A percentile compares a stretch with the other conserved stretches of the same genome.
Conservation (phyloP, 176 grass and related monocot species). For the Echinochloa phyllopogon region DNA sequence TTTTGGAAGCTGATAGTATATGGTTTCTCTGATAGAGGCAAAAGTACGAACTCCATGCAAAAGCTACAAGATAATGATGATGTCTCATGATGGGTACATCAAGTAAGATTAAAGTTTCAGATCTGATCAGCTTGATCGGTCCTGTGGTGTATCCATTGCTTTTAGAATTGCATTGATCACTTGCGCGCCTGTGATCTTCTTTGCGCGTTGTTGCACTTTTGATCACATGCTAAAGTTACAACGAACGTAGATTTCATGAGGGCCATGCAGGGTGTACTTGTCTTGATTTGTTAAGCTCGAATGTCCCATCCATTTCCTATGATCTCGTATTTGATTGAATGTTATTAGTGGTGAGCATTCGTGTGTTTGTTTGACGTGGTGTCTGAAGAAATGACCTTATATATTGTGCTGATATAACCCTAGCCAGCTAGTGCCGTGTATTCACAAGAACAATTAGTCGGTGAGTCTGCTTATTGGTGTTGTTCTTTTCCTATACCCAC, state of each 20-base stretch:
- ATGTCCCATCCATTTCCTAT: constrained; percentile 15
- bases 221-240: constrained; percentile 56
- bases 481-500: background rate
- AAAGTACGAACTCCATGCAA: constrained; percentile 41
- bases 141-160: constrained; percentile 16
- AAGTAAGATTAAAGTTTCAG: constrained; percentile 33
- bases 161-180: constrained; percentile 18
- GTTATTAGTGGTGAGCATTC: no score
- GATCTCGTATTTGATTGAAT: background rate
- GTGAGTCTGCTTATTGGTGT: background rate
- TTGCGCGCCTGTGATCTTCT: constrained; percentile 13
- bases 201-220: constrained; percentile 35
- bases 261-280: constrained; percentile 45
- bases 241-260: constrained; percentile 31
- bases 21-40: constrained; percentile 15
- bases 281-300: background rate
- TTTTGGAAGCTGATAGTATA: constrained; percentile 34
- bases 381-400: background rate
- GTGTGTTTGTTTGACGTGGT: background rate
- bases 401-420: background rate
- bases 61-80: constrained; percentile 27
- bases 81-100: constrained; percentile 47
- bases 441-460: background rate
- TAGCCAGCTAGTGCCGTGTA: background rate
- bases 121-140: constrained; percentile 55